Evolutionary conservation across 2,329 filamentous ascomycete genomes (phyloP).

Genomic region (Paramyrothecium roridum): DNA sequence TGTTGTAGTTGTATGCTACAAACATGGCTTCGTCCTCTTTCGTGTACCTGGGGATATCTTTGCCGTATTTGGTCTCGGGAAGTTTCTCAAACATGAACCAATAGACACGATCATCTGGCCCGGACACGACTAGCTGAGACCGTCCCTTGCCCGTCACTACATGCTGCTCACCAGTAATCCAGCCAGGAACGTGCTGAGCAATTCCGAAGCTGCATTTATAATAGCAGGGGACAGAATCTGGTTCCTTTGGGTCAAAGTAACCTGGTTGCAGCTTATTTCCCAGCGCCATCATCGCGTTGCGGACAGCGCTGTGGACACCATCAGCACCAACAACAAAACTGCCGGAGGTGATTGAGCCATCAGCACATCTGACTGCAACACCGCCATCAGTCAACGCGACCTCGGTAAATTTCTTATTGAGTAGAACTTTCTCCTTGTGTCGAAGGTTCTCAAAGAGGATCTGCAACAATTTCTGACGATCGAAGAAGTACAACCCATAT

Average conservation of each 20-base stretch:
- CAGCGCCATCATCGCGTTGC: conserved; percentile 21
- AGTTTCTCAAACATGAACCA: conserved; percentile 32
- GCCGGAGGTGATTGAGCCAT: conserved; percentile 24
- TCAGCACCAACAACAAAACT: conserved; percentile 34
- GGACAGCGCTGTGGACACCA: conserved; percentile 32
- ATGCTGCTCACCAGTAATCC: conserved; percentile 12
- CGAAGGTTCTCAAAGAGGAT: conserved; percentile 27
- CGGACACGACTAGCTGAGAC: conserved; percentile 23
- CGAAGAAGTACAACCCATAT: conserved; percentile 29
- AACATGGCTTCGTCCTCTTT: conserved; percentile 25
- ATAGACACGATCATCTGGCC: conserved; percentile 24
- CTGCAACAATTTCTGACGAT: conserved; percentile 28
- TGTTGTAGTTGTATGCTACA: conserved; percentile 15
- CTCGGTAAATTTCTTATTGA: conserved; percentile 9
- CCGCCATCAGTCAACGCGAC: conserved; percentile 7
- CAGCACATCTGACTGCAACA: conserved; percentile 23
- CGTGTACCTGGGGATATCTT: conserved; percentile 28
- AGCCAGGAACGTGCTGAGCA: conserved; percentile 20
- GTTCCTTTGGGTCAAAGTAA: conserved; percentile 15
- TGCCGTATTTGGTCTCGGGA: conserved; percentile 20
- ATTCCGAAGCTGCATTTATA: conserved; percentile 37
- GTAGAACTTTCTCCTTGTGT: conserved; percentile 19
- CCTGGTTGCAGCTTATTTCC: conserved; percentile 16
- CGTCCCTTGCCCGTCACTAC: conserved; percentile 15
- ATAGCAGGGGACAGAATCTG: conserved; percentile 13